Conservation (phyloP, 2,329 filamentous ascomycete genomes). For the Fusarium heterosporum region DNA sequence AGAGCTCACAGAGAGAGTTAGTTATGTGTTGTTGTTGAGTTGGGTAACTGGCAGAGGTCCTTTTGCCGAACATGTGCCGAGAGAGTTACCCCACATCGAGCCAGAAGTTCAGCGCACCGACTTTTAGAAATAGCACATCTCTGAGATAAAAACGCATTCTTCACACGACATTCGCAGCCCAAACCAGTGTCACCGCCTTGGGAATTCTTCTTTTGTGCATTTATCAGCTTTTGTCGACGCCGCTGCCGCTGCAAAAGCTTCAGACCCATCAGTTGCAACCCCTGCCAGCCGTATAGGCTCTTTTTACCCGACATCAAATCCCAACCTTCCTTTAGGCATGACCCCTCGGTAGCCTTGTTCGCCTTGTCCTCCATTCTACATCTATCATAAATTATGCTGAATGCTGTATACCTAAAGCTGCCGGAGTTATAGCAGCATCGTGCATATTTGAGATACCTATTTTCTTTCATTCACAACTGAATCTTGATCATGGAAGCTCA, state of each 20-base stretch:
- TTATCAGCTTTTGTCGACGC: conserved; percentile 1
- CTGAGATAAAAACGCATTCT: conserved; percentile 53
- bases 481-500: conserved; percentile 60
- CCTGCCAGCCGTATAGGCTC: conserved; percentile 28
- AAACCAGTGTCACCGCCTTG: conserved; percentile 34
- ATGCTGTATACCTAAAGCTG: conserved; percentile 57
- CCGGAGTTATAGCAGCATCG: conserved; percentile 58
- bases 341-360: conserved; percentile 56
- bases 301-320: conserved; percentile 34
- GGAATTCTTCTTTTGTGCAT: conserved; percentile 8
- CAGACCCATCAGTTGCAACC: conserved; percentile 19
- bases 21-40: neutral
- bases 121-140: conserved; percentile 54
- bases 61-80: conserved; percentile 34
- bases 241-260: conserved; percentile 15
- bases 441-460: conserved; percentile 31
- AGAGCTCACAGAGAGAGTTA: neutral
- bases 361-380: conserved; percentile 45
- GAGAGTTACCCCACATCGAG: conserved; percentile 52
- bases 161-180: conserved; percentile 34
- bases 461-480: conserved; percentile 31
- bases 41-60: neutral
- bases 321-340: conserved; percentile 51
- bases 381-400: conserved; percentile 57
- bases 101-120: conserved; percentile 55